Evolutionary conservation across 305 asterid species (phyloP).

Genomic region (Rubia peregrina): DNA sequence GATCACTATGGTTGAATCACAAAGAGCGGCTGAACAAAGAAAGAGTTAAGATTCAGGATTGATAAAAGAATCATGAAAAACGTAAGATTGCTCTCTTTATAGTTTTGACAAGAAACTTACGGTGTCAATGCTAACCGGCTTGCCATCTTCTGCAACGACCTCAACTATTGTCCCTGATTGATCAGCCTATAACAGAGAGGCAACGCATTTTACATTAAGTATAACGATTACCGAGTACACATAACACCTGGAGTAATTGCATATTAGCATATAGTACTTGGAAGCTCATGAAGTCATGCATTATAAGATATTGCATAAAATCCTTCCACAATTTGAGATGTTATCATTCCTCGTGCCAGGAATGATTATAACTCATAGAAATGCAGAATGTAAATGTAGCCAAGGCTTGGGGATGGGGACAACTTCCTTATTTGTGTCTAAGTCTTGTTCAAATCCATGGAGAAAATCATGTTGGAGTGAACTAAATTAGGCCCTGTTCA

Average conservation of each 20-base stretch:
- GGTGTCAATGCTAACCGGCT: constrained; percentile 69
- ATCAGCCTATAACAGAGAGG: constrained; percentile 44
- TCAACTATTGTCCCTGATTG: constrained; percentile 72
- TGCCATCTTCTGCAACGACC: constrained; percentile 63
- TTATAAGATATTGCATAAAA: background rate
- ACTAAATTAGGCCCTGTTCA: too few species aligned
- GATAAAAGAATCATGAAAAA: background rate
- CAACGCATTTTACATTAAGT: background rate
- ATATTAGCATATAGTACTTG: too few species aligned
- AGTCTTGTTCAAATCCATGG: background rate
- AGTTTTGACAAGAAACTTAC: constrained; percentile 38
- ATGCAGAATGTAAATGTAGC: background rate
- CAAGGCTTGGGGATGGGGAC: background rate
- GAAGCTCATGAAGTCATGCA: background rate
- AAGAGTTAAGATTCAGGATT: constrained; percentile 9
- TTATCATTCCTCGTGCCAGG: background rate
- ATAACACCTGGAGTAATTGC: background rate
- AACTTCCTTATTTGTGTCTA: too few species aligned
- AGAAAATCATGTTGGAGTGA: background rate
- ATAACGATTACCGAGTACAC: background rate
- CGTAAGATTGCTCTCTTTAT: background rate
- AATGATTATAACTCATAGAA: background rate
- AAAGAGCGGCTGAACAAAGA: constrained; percentile 61
- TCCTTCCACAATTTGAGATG: background rate
- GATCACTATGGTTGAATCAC: constrained; percentile 53